These are phyloP conservation scores for Cryptosporidium bovis DNA, from an alignment of 169 alveolate genomes.

Conservation along the genomic window DNA sequence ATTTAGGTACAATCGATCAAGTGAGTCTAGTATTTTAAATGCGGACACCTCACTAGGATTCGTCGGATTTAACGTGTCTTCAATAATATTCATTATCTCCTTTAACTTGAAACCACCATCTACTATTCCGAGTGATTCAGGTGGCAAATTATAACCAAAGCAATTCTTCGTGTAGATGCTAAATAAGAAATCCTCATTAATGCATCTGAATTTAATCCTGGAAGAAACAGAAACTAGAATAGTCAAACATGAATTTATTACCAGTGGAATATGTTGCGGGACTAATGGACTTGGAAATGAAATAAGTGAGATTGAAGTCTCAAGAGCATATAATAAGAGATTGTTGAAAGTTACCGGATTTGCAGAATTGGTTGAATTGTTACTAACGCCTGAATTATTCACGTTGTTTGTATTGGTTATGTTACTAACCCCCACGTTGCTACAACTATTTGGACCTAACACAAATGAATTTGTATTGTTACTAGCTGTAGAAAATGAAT, in stretches of 20 bases:
- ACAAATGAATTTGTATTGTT: background rate
- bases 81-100: slow-evolving; percentile 56
- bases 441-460: background rate
- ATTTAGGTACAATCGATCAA: slow-evolving; percentile 34
- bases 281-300: slow-evolving; percentile 56
- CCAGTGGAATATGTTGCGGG: slow-evolving; percentile 61
- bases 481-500: background rate
- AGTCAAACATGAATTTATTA: slow-evolving; percentile 60
- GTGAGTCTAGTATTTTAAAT: slow-evolving; percentile 30
- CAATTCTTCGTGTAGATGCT: background rate
- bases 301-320: slow-evolving; percentile 54
- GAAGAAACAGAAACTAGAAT: slow-evolving; percentile 63
- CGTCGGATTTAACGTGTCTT: slow-evolving; percentile 27
- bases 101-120: slow-evolving; percentile 50
- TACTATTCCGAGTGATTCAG: slow-evolving; percentile 13
- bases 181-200: slow-evolving; percentile 9
- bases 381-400: slow-evolving; percentile 8
- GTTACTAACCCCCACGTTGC: background rate
- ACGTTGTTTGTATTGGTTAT: background rate
- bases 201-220: slow-evolving; percentile 38
- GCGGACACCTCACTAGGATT: slow-evolving; percentile 37
- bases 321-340: slow-evolving; percentile 43
- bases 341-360: slow-evolving; percentile 37
- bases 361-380: slow-evolving; percentile 1
- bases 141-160: background rate